Percentiles rank a stretch among this genome's conserved stretches.
Conservation (phyloP, 2,329 filamentous ascomycete genomes). For the Tolypocladium tropicale region DNA sequence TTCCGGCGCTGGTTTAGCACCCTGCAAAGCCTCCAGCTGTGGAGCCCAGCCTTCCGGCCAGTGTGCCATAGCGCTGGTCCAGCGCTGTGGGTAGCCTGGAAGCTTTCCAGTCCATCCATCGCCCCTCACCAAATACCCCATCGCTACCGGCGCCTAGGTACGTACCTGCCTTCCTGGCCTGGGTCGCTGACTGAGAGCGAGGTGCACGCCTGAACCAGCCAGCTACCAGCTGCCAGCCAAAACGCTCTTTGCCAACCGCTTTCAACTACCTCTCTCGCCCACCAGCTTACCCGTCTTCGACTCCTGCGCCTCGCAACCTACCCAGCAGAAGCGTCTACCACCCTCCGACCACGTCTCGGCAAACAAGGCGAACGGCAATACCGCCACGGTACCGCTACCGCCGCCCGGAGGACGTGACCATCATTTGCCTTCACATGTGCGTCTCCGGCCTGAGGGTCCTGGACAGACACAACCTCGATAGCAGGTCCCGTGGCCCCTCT, state of each 20-base stretch:
- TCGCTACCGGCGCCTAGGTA: too few species aligned
- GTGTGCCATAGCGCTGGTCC: not conserved
- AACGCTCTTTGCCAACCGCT: not conserved
- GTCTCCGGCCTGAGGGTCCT: constrained; percentile 1
- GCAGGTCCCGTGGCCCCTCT: not conserved
- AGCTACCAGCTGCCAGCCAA: not conserved
- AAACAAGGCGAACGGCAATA: not conserved
- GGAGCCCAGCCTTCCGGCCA: not conserved
- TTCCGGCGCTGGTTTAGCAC: not conserved
- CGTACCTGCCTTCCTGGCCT: not conserved
- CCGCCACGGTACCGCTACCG: not conserved
- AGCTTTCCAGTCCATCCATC: too few species aligned
- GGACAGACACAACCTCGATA: constrained; percentile 2
- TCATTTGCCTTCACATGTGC: constrained; percentile 4
- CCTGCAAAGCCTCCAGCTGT: not conserved
- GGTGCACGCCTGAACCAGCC: not conserved
- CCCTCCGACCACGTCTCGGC: not conserved
- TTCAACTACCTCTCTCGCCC: constrained; percentile 1
- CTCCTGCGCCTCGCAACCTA: not conserved
- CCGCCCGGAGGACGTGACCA: not conserved
- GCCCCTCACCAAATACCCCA: too few species aligned
- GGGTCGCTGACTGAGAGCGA: not conserved
- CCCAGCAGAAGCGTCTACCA: not conserved
- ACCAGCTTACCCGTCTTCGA: not conserved
- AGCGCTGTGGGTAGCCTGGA: not conserved